Base-by-base conservation (phyloP, 176 grass and related monocot species). In the Cenchrus americanus region DNA sequence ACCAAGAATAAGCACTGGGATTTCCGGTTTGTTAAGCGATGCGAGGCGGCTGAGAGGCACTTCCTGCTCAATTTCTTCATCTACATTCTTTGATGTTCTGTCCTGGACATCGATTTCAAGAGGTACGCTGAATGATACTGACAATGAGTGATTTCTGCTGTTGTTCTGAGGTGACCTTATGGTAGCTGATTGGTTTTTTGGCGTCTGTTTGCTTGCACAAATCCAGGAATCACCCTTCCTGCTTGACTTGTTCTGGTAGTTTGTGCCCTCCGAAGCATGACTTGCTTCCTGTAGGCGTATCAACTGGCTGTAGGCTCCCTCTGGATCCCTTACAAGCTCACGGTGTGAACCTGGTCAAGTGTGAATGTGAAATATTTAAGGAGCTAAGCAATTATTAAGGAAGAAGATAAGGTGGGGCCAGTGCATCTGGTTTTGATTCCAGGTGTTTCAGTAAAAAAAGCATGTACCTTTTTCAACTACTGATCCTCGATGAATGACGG, bases 391-490 rank as follows among this genome's bases (percentile, higher is more conserved):
- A 53, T 26, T 82, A 32, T 32, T 42, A 22, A 42, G 64, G 83
- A 14, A 83, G 11, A 61, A 66, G 14, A 59, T 87, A 19, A 14
- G 48, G 21, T 68, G 17, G 23, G 68, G 17, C 7, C 23, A 73
- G 49, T 14, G 48, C 5, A 76, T 14, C 52, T 32, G 15, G 19
- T 53, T 74, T 71, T 47, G 40, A 61, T 80, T 62, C 7, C 15
- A 48, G 32, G 21, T 52, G 19, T 80, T 32, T 60, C 27, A 61
- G 6, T 59, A 76, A 57, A 40, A 34, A 37, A 37, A 37, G 3
- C 34, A 70, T n/a, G 26, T 88, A 97, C 94, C 94, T 87, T 89
- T 93, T 85, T 97, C 94, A 19, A 97, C 81, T 62, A 97, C 71
- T 67, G 88, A 89, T n/a, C 94, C 94, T 73, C 65, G 81, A 86